These are phyloP conservation scores for Trametes punicea DNA, from an alignment of 768 basidiomycete species.

Conservation along the genomic window DNA sequence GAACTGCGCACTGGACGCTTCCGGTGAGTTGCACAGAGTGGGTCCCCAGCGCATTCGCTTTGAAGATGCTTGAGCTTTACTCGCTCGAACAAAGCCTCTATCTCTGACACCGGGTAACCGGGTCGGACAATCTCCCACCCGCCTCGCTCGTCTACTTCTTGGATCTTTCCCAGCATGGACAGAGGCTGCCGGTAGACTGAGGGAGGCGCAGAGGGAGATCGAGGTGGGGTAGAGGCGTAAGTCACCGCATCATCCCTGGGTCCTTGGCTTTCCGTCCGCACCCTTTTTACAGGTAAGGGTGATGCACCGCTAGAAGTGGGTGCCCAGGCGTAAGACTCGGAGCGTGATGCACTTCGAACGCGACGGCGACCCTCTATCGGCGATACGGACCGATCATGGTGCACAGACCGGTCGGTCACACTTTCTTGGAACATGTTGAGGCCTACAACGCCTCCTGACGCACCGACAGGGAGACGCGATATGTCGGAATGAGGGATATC, in stretches of 20 bases:
- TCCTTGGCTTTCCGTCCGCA: not conserved
- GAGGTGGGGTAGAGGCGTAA: not conserved
- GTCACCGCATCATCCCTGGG: not conserved
- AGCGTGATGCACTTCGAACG: too few species aligned
- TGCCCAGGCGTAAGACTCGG: not conserved
- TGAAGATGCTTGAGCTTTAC: not conserved
- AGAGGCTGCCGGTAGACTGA: not conserved
- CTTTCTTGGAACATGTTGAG: too few species aligned
- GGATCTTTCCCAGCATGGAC: not conserved
- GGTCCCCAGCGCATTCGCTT: not conserved
- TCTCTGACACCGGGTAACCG: not conserved
- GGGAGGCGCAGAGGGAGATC: not conserved
- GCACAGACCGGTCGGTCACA: too few species aligned
- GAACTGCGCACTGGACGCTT: not conserved
- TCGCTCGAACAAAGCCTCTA: not conserved
- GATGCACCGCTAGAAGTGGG: not conserved
- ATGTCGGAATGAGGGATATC: too few species aligned
- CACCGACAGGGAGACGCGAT: too few species aligned
- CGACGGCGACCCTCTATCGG: too few species aligned
- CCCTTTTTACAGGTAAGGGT: not conserved
- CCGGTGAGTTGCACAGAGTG: constrained; percentile 3
- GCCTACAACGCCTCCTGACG: too few species aligned
- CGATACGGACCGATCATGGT: too few species aligned
- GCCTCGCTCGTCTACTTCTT: not conserved
- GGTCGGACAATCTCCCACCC: not conserved